These are phyloP conservation scores for Curvularia sp. DNA, from an alignment of 2,329 filamentous ascomycete genomes.

Conservation along the genomic window DNA sequence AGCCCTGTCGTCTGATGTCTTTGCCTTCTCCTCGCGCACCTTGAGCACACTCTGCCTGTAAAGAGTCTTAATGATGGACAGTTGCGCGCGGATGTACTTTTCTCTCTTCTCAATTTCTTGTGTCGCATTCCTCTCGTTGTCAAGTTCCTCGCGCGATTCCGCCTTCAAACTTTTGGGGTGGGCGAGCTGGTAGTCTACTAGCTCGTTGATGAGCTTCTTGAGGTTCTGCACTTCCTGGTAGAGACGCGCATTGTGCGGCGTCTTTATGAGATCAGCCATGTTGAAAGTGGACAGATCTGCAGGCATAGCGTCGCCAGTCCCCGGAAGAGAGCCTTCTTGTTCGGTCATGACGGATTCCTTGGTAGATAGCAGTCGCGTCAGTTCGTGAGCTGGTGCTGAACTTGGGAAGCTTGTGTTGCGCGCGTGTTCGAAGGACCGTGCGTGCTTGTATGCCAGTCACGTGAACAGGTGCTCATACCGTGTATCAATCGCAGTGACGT, in stretches of 20 bases:
- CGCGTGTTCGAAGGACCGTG: background rate
- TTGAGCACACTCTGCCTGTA: constrained; percentile 83
- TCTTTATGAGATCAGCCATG: constrained; percentile 38
- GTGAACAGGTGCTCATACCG: background rate
- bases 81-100: constrained; percentile 77
- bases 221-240: constrained; percentile 45
- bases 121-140: constrained; percentile 34
- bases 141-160: constrained; percentile 31
- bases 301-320: constrained; percentile 17
- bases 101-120: constrained; percentile 57
- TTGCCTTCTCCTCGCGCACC: constrained; percentile 83
- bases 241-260: constrained; percentile 40
- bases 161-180: constrained; percentile 34
- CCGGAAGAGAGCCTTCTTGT: constrained; percentile 4
- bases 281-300: constrained; percentile 32
- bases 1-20: constrained; percentile 84
- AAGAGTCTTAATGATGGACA: constrained; percentile 67
- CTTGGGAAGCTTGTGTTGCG: background rate
- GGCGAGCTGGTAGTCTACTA: constrained; percentile 42
- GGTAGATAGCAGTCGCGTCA: background rate
- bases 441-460: background rate
- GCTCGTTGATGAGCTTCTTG: constrained; percentile 41
- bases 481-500: background rate
- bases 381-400: background rate
- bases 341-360: constrained; percentile 16